Conservation (phyloP, 495 filamentous ascomycete genomes). For the Haplographium delicatum region DNA sequence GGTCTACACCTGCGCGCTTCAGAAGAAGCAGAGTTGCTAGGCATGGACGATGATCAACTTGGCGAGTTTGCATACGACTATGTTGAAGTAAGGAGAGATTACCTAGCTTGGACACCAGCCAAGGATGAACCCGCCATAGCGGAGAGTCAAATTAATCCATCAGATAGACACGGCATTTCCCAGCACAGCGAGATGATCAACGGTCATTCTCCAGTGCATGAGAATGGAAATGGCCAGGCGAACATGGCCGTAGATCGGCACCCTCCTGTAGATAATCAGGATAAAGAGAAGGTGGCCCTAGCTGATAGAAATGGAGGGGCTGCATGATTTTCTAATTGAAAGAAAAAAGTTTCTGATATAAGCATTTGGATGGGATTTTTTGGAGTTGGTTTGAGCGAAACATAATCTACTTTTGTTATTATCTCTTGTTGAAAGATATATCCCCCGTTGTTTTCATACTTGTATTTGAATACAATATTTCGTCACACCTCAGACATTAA, state of each 20-base stretch:
- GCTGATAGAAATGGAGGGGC: background rate
- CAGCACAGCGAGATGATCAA: constrained; percentile 71
- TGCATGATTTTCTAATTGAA: too few species aligned
- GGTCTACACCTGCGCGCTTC: constrained; percentile 88
- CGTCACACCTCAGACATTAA: too few species aligned
- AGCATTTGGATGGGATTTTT: background rate
- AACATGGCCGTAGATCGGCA: constrained; percentile 35
- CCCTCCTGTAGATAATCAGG: constrained; percentile 32
- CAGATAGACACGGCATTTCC: constrained; percentile 75
- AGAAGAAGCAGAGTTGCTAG: constrained; percentile 94
- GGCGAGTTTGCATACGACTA: constrained; percentile 99
- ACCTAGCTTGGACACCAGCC: constrained; percentile 93
- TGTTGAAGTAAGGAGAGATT: constrained; percentile 95
- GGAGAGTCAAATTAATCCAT: constrained; percentile 58
- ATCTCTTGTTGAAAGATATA: too few species aligned
- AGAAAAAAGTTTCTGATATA: background rate
- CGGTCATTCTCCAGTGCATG: constrained; percentile 22
- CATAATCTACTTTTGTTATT: too few species aligned
- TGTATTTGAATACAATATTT: too few species aligned
- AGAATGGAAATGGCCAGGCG: constrained; percentile 10
- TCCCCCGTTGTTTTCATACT: too few species aligned
- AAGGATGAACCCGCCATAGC: constrained; percentile 59
- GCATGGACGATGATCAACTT: constrained; percentile 98
- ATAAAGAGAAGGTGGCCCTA: constrained; percentile 22
- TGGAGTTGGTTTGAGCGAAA: background rate